Evolutionary conservation across 805 yeast genomes (phyloP).

Genomic region (Blastobotrys muscicola): DNA sequence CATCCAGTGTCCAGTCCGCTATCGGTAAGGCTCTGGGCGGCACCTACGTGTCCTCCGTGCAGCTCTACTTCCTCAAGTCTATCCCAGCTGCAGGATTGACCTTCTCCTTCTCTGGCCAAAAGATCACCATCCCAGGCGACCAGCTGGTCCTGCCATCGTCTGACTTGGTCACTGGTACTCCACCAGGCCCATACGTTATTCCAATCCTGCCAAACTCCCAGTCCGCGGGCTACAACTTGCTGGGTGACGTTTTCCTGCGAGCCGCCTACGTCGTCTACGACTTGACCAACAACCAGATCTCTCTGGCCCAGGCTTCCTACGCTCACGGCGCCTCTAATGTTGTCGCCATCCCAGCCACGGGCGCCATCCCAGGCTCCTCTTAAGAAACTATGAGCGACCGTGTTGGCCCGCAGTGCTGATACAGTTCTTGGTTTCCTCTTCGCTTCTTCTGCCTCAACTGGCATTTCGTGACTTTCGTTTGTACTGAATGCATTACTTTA

Average conservation of each 20-base stretch:
- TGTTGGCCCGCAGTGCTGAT: too few relatives aligned
- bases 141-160: too few relatives aligned
- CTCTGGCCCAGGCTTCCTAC: slow-evolving; percentile 41
- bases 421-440: too few relatives aligned
- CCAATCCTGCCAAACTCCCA: neutral
- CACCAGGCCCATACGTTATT: neutral
- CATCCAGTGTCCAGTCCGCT: neutral
- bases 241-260: slow-evolving; percentile 58
- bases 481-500: too few relatives aligned
- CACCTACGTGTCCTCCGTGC: too few relatives aligned
- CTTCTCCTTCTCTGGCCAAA: neutral
- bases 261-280: slow-evolving; percentile 59
- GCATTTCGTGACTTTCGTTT: too few relatives aligned
- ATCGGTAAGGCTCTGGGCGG: too few relatives aligned
- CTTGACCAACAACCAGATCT: slow-evolving; percentile 42
- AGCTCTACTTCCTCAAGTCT: neutral
- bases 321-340: slow-evolving; percentile 17
- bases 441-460: too few relatives aligned
- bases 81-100: neutral
- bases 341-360: neutral
- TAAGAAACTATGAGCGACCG: too few relatives aligned
- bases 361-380: too few relatives aligned
- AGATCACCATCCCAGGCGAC: neutral
- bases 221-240: slow-evolving; percentile 6
- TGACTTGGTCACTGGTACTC: too few relatives aligned